Evolutionary conservation across 768 basidiomycete genomes (phyloP).

Genomic region (Galerina sulciceps): DNA sequence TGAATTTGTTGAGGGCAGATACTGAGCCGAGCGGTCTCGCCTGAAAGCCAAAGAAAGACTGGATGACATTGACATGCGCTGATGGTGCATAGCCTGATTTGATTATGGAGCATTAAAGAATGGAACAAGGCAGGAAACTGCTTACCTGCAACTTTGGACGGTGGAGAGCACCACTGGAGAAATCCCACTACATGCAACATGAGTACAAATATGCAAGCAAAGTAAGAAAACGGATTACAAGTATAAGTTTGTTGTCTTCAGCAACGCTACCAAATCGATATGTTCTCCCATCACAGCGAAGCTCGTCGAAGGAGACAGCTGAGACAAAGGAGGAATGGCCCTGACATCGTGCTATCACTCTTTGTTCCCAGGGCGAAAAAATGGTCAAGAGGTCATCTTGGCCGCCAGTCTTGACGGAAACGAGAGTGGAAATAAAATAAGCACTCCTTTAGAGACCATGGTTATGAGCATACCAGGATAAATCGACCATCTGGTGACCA

Average conservation of each 20-base stretch:
- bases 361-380: constrained; percentile 92
- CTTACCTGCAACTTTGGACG: constrained; percentile 76
- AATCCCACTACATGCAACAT: constrained; percentile 76
- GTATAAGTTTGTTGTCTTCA: constrained; percentile 92
- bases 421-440: neutral
- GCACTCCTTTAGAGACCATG: neutral
- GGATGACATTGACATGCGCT: constrained; percentile 79
- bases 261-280: constrained; percentile 96
- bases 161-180: constrained; percentile 89
- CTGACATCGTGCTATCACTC: constrained; percentile 94
- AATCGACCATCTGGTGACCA: constrained; percentile 98
- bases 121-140: neutral
- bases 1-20: constrained; percentile 49
- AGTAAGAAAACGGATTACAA: constrained; percentile 54
- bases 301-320: constrained; percentile 87
- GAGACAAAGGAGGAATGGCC: constrained; percentile 97
- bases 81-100: constrained; percentile 59
- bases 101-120: neutral
- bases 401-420: constrained; percentile 75
- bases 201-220: constrained; percentile 9
- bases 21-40: constrained; percentile 62
- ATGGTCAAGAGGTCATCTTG: constrained; percentile 97
- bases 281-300: constrained; percentile 84
- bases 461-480: constrained; percentile 59
- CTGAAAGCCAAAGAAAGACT: constrained; percentile 74